These are phyloP conservation scores for Pachysolen tannophilus DNA, from an alignment of 805 yeast genomes.

Conservation along the genomic window DNA sequence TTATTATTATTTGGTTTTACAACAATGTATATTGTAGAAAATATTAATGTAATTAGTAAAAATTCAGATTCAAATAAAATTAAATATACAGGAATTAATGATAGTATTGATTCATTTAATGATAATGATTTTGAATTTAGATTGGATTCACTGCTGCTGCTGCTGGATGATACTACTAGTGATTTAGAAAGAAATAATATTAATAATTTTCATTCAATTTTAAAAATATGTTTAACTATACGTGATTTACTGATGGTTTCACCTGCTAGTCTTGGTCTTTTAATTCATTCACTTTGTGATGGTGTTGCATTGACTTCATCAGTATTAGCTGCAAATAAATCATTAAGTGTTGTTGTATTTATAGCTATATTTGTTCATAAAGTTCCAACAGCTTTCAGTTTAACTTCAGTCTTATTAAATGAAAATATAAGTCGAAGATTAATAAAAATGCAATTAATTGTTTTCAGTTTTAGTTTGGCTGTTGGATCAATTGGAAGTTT, in stretches of 20 bases:
- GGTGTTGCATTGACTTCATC: slow-evolving; percentile 69
- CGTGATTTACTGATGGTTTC: slow-evolving; percentile 1
- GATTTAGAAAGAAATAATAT: background rate
- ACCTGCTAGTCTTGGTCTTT: slow-evolving; percentile 42
- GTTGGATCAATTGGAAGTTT: slow-evolving; percentile 45
- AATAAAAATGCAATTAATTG: slow-evolving; percentile 37
- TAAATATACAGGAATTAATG: too few species aligned
- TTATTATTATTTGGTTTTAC: slow-evolving; percentile 46
- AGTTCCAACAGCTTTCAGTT: slow-evolving; percentile 67
- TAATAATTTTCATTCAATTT: background rate
- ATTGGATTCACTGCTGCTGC: slow-evolving; percentile 2
- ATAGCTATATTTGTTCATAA: slow-evolving; percentile 62
- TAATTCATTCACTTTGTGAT: slow-evolving; percentile 63
- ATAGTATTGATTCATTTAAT: slow-evolving; percentile 10
- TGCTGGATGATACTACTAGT: slow-evolving; percentile 1
- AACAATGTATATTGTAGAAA: slow-evolving; percentile 44
- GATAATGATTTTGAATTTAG: background rate
- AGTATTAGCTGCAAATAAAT: slow-evolving; percentile 24
- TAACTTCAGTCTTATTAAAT: slow-evolving; percentile 43
- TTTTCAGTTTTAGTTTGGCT: slow-evolving; percentile 58
- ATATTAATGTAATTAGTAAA: slow-evolving; percentile 19
- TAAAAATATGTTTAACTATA: background rate
- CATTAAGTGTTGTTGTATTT: slow-evolving; percentile 38
- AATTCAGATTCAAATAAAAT: background rate
- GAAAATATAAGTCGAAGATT: slow-evolving; percentile 23